phyloP scores from a whole-genome alignment of 331 rosid species.

The Malus hybrid region DNA sequence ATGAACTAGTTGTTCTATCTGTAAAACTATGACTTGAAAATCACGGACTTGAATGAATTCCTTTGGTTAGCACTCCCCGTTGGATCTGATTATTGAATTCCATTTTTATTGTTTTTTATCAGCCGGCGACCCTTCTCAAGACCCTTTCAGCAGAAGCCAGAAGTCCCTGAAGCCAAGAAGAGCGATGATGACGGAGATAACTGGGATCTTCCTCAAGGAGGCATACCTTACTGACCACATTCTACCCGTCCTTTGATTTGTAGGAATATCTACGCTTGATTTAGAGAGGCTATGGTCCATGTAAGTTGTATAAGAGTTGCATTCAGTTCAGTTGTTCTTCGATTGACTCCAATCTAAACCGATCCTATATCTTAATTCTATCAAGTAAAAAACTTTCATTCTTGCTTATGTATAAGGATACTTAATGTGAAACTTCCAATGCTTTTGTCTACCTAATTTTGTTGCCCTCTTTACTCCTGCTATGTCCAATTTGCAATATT shows the following conservation, averaged over 20 bases:
- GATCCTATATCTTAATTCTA: slow-evolving; percentile 6
- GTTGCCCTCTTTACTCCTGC: background rate
- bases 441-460: background rate
- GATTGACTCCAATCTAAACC: slow-evolving; percentile 21
- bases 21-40: background rate
- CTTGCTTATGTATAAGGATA: slow-evolving; percentile 7
- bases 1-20: background rate
- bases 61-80: background rate
- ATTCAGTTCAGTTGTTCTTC: slow-evolving; percentile 24
- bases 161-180: slow-evolving; percentile 39
- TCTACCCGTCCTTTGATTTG: slow-evolving; percentile 8
- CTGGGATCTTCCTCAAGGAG: slow-evolving; percentile 75
- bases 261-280: slow-evolving; percentile 18
- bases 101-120: slow-evolving; percentile 1
- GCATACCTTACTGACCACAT: slow-evolving; percentile 34
- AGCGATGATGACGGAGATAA: slow-evolving; percentile 64
- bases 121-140: slow-evolving; percentile 49
- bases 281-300: slow-evolving; percentile 32
- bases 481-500: background rate
- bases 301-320: slow-evolving; percentile 27
- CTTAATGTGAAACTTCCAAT: background rate
- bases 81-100: slow-evolving; percentile 2
- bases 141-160: slow-evolving; percentile 24
- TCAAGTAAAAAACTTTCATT: slow-evolving; percentile 14
- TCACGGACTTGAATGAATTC: background rate